Evolutionary conservation across 257 asterid genomes (phyloP).

Genomic region (Plantago elongata): DNA sequence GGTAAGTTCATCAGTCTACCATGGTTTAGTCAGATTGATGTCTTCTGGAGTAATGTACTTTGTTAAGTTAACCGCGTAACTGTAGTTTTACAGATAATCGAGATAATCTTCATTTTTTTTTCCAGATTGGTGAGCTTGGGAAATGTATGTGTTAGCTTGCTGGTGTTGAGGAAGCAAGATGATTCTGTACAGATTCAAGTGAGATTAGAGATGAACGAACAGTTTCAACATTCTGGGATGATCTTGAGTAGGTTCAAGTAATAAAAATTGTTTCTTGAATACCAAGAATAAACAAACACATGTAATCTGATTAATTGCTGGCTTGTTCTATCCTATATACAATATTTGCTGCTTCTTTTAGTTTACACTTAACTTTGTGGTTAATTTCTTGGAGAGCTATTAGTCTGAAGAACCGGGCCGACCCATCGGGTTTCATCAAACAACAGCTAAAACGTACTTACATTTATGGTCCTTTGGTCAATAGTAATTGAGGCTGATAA

Average conservation of each 20-base stretch:
- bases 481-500: too few species aligned
- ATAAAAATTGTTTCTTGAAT: too few species aligned
- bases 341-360: too few species aligned
- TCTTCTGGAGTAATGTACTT: not conserved
- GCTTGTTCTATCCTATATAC: too few species aligned
- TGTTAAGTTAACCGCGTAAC: not conserved
- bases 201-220: not conserved
- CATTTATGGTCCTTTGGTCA: too few species aligned
- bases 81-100: not conserved
- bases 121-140: conserved; percentile 11
- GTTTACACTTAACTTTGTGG: too few species aligned
- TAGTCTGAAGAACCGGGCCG: too few species aligned
- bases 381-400: too few species aligned
- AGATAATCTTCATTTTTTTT: not conserved
- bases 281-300: not conserved
- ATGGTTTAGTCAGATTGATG: not conserved
- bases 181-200: not conserved
- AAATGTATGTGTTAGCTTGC: too few species aligned
- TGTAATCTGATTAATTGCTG: not conserved
- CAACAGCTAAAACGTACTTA: too few species aligned
- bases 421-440: too few species aligned
- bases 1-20: conserved; percentile 27
- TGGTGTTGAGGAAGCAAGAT: too few species aligned
- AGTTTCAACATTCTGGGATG: not conserved
- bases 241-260: not conserved